Evolutionary conservation across 2,329 filamentous ascomycete genomes (phyloP), one percentile per base, ranked within the genome.

Genomic region (Fusarium compactum): DNA sequence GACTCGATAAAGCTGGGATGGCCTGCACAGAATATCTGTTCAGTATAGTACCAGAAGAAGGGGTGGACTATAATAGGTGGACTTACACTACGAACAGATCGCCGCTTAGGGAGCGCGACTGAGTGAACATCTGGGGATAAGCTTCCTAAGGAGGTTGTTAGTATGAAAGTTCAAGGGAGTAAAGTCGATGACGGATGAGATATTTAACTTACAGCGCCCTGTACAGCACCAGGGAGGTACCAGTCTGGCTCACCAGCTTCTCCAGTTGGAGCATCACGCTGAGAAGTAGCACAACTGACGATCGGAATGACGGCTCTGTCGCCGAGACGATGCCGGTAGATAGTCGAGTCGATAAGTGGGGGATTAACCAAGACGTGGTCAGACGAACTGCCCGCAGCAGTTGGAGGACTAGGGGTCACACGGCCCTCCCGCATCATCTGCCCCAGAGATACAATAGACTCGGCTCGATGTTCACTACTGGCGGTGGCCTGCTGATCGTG

Each of bases 141-240:
- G 34, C 30, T 15, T 65, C 68, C 64, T 65, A 15, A 4, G 12
- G 4, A 3, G 8, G 8, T 25, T 14, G 22, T 68, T 11, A 69
- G 32, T 3, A 29, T 22, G 1, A 14, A 11, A 1, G 11, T 0
- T 12, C 38, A 34, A 16, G 8, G 6, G 8, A 15, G 8, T 15
- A 9, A 11, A 7, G 3, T 38, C 4, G 12, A 11, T 4, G 9
- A 4, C 12, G 6, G 4, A 18, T 18, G 10, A 10, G 56, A 3
- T 11, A 15, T 32, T 29, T 12, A 10, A 15, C 67, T 65, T 47
- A 71, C 67, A 22, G n/a, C 38, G 4, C 58, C 55, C 3, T 40
- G 54, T 50, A 68, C 55, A 16, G 27, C 38, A 7, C 59, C 52
- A 5, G 55, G 58, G 9, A 71, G 16, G 8, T 27, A 25, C 50